Evolutionary conservation across 2,329 filamentous ascomycete species (phyloP), one percentile per base, ranked within the genome.

Genomic region (Scedosporium dehoogii): DNA sequence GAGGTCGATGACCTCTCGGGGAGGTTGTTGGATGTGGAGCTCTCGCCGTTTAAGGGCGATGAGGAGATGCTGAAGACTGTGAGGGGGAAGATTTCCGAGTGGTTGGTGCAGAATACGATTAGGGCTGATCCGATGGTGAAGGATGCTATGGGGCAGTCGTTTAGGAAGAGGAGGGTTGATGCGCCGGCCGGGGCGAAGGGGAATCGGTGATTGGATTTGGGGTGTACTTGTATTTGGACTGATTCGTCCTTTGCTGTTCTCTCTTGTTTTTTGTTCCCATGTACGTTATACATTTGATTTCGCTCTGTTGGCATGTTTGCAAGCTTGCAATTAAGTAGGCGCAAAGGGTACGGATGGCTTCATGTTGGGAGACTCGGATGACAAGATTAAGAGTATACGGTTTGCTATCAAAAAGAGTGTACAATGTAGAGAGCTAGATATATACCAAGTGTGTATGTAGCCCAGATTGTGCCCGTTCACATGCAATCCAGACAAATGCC

Each of bases 71-170:
- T 62, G 21, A 21, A 18, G 14, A 23, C 21, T 7, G 42, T 62
- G 38, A 62, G 55, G 60, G 55, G 42, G 1, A 89, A 88, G 69
- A 83, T 97, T 75, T 89, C 87, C 74, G 90, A 94, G 69, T 96
- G 91, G 82, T 78, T 97, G 67, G 86, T 97, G 59, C 86, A 96
- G 73, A 96, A 96, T 70, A 92, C 87, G 14, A 89, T 96, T 64
- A 82, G 85, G 67, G 85, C 83, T 58, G 90, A 93, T 73, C 87
- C 87, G 0, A 90, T 93, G 75, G 93, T 97, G 7, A 83, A 87
- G 67, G 87, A 91, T 73, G 92, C 92, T 0, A 80, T 96, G 67
- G 86, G 85, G 25, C 82, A 80, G 63, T 85, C 86, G 29, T 75
- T 92, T 63, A 81, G 84, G 71, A 85, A 81, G 70, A 77, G 85